Evolutionary conservation across 1,139 yeast genomes (phyloP), one percentile per base, ranked within the genome.

Genomic region (Scheffersomyces insectosa): DNA sequence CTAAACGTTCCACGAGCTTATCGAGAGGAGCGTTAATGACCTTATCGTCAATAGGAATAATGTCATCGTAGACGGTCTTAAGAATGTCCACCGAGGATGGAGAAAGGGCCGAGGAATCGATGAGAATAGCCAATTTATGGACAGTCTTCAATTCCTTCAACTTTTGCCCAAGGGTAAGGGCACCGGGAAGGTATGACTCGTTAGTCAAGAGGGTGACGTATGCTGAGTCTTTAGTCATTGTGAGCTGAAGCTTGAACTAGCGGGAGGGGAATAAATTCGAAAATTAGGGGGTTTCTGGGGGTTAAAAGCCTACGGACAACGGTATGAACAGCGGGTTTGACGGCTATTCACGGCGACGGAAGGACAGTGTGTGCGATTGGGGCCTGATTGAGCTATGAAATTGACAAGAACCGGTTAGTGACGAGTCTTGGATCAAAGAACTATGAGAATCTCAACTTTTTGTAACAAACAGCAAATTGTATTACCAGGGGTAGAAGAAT

Each of bases 121-220:
- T 43, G 47, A 66, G 55, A 13, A 65, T 49, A 16, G 57, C 59
- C 42, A 64, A 47, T 33, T 55, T 52, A 45, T 57, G 49, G 30
- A 42, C 42, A 11, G 69, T 57, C 3, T 52, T 42, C 36, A 52
- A 52, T 25, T 51, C 49, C 43, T 55, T 56, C 42, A 66, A 54
- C 25, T 57, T 51, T 16, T 53, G 49, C 5, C 60, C 70, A 34
- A 66, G 54, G 9, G 63, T 59, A 25, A 66, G 53, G 3, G 62
- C 66, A n/a, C 71, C 71, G 1, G 70, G 60, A 28, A 65, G 54
- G 45, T 66, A 66, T 9, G 61, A 48, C 43, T 65, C 66, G 41
- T 56, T 56, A 27, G 66, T 56, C 39, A 66, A 54, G 12, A 66
- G 57, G n/a, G 71, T 65, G 30, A 59, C 59, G 45, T 55, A 65